Conservation (phyloP, 176 grass and related monocot genomes). For the Dactylis glomerata region DNA sequence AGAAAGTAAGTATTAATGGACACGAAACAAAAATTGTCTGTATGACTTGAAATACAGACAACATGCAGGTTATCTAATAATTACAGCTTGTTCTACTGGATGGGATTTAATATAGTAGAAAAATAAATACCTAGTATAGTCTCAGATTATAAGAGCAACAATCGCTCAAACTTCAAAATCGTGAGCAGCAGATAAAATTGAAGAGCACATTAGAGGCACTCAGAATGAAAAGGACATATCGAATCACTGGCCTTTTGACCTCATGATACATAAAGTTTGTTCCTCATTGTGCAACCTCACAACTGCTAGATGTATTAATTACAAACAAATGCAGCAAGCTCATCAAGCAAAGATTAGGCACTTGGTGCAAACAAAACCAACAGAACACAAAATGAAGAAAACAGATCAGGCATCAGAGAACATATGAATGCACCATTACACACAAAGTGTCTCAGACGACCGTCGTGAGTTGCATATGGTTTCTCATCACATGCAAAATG, state of each 20-base stretch:
- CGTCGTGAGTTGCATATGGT: constrained; percentile 45
- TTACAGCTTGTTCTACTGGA: no score
- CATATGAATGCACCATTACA: constrained; percentile 62
- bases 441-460: constrained; percentile 70
- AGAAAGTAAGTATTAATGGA: not conserved
- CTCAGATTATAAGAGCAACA: not conserved
- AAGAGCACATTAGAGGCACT: not conserved
- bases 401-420: constrained; percentile 53
- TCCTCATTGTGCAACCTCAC: not conserved
- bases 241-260: not conserved
- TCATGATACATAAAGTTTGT: not conserved
- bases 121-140: not conserved
- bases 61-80: no score
- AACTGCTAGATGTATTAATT: not conserved
- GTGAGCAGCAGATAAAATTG: not conserved
- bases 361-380: not conserved
- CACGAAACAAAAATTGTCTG: not conserved
- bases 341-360: not conserved
- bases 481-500: constrained; percentile 22
- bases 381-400: not conserved
- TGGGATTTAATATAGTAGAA: not conserved
- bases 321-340: not conserved
- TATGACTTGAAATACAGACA: no score
- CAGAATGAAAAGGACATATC: constrained; percentile 1
- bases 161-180: not conserved